Percentiles rank a stretch among this genome's conserved stretches.
Conservation (phyloP, 176 grass and related monocot species). For the Melocanna baccifera region DNA sequence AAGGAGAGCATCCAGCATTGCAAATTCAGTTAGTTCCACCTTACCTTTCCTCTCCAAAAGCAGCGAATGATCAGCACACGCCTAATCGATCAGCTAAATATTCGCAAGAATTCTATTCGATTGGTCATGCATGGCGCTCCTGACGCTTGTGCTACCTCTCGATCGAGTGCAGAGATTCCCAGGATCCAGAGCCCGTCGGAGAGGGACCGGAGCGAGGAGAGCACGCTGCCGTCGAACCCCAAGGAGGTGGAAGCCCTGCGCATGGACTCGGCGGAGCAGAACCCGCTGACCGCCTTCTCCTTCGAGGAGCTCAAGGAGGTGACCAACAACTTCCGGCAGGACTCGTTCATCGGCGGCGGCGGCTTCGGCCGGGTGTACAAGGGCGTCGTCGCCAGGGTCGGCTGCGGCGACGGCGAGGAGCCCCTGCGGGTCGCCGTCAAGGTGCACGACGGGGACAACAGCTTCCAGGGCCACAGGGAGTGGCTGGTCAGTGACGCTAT, state of each 20-base stretch:
- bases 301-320: slow-evolving; percentile 56
- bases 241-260: slow-evolving; percentile 69
- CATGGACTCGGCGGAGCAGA: slow-evolving; percentile 35
- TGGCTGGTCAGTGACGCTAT: slow-evolving; percentile 55
- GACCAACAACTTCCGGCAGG: slow-evolving; percentile 59
- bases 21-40: background rate
- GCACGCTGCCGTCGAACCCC: slow-evolving; percentile 60
- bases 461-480: slow-evolving; percentile 85
- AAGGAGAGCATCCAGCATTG: background rate
- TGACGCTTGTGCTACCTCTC: background rate
- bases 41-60: background rate
- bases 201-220: slow-evolving; percentile 53
- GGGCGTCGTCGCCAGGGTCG: slow-evolving; percentile 33
- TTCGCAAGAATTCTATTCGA: background rate
- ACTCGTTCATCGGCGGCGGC: slow-evolving; percentile 65
- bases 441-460: slow-evolving; percentile 92
- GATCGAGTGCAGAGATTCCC: slow-evolving; percentile 35
- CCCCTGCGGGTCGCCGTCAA: slow-evolving; percentile 57
- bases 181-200: slow-evolving; percentile 58
- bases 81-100: background rate
- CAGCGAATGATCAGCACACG: background rate
- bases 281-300: slow-evolving; percentile 68
- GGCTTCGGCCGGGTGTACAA: slow-evolving; percentile 86
- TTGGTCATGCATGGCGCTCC: slow-evolving; percentile 2
- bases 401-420: background rate